Conservation (phyloP, 1,139 yeast species). For the Pneumocystis jirovecii region DNA sequence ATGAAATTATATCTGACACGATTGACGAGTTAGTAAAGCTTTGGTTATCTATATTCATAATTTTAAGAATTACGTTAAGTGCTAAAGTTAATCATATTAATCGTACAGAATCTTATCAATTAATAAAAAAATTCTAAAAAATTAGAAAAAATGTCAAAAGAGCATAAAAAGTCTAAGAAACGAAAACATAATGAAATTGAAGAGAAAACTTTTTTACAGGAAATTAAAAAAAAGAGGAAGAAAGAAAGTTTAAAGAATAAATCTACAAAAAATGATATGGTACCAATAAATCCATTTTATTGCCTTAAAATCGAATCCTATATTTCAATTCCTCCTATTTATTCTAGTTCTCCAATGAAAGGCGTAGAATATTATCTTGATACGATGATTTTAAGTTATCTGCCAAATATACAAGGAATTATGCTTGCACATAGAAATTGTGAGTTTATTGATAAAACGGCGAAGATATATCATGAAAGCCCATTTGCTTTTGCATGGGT, state of each 20-base stretch:
- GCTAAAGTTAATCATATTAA: too few species aligned
- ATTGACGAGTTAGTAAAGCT: neutral
- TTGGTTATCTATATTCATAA: neutral
- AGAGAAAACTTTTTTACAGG: neutral
- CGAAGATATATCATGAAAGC: conserved; percentile 60
- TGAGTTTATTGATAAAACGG: conserved; percentile 28
- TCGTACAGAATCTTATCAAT: neutral
- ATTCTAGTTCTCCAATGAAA: conserved; percentile 6
- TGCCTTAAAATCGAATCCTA: neutral
- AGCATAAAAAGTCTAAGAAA: conserved; percentile 3
- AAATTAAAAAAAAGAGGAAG: neutral
- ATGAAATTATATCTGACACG: neutral
- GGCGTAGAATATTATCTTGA: conserved; percentile 49
- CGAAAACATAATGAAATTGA: neutral
- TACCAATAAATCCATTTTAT: neutral
- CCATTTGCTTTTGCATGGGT: conserved; percentile 87
- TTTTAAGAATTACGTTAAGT: neutral
- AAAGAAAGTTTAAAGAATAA: neutral
- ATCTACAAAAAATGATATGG: neutral
- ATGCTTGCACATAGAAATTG: conserved; percentile 58
- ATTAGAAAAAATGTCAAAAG: conserved; percentile 3
- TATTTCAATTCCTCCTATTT: conserved; percentile 10
- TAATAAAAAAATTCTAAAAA: conserved; percentile 1
- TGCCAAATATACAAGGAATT: conserved; percentile 60
- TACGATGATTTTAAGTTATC: conserved; percentile 73